Evolutionary conservation across 768 basidiomycete species (phyloP).

Genomic region (Mycena floridula): DNA sequence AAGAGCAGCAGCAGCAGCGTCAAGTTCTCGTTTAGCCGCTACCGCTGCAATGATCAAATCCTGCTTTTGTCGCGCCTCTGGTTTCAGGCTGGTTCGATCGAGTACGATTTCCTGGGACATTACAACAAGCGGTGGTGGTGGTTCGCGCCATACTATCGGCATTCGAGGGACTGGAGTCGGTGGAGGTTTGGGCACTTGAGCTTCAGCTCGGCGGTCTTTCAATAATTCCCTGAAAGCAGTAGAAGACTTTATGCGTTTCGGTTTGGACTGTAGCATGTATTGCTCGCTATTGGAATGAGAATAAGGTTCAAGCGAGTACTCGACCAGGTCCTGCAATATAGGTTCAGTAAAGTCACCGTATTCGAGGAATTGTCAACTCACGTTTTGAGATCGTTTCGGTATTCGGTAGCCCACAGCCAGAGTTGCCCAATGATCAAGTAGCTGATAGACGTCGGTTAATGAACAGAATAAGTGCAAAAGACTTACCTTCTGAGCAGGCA

Average conservation of each 20-base stretch:
- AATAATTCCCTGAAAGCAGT: too few species aligned
- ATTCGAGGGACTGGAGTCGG: not conserved
- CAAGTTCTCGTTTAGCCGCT: slow-evolving; percentile 13
- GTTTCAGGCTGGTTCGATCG: too few species aligned
- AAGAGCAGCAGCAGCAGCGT: slow-evolving; percentile 11
- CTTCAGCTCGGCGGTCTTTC: too few species aligned
- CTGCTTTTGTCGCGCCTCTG: not conserved
- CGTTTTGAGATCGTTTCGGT: slow-evolving; percentile 69
- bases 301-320: too few species aligned
- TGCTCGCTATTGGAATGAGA: too few species aligned
- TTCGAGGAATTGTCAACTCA: too few species aligned
- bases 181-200: too few species aligned
- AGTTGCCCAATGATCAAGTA: slow-evolving; percentile 75
- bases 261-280: not conserved
- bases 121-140: not conserved
- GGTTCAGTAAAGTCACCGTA: too few species aligned
- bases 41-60: slow-evolving; percentile 2
- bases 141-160: not conserved
- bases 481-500: slow-evolving; percentile 57
- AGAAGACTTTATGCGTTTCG: too few species aligned
- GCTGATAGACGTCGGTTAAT: slow-evolving; percentile 29
- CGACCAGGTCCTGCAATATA: too few species aligned
- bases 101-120: not conserved
- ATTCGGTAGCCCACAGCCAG: slow-evolving; percentile 81
- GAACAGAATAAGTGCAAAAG: not conserved